phyloP scores from a whole-genome alignment of 306 rosid species.

The Lithocarpus polystachyus region DNA sequence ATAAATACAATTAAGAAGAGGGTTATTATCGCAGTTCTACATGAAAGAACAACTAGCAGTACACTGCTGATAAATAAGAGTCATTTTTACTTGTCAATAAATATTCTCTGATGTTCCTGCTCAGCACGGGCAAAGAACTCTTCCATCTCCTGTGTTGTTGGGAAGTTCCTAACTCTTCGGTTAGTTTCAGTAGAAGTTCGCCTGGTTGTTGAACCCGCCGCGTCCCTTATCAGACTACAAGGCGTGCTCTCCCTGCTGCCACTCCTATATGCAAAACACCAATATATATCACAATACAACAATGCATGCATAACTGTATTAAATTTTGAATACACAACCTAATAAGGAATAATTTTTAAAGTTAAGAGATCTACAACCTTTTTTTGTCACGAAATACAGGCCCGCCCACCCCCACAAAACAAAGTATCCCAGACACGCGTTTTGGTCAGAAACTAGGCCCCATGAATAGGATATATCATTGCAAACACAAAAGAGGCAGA shows the following conservation, averaged over 20 bases:
- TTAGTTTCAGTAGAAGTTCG: conserved; percentile 17
- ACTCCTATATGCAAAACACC: conserved; percentile 38
- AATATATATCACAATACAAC: not conserved
- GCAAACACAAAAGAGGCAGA: conserved; percentile 30
- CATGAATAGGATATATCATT: conserved; percentile 38
- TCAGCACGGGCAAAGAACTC: conserved; percentile 81
- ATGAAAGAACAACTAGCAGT: not conserved
- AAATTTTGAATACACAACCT: not conserved
- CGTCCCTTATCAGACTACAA: conserved; percentile 67
- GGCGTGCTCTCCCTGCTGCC: conserved; percentile 83
- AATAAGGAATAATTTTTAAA: conserved; percentile 14
- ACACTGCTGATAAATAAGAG: not conserved
- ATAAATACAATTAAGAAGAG: not conserved
- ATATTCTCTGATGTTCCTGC: conserved; percentile 70
- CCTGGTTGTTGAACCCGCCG: conserved; percentile 64
- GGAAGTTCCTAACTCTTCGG: conserved; percentile 40
- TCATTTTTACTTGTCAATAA: conserved; percentile 59
- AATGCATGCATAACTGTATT: not conserved
- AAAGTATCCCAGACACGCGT: conserved; percentile 32
- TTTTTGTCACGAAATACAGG: not conserved
- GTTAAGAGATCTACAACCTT: conserved; percentile 40
- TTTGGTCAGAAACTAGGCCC: conserved; percentile 46
- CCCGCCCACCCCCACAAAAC: not conserved
- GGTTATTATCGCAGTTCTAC: not conserved
- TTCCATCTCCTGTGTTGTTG: conserved; percentile 68